A percentile compares a stretch with the other conserved stretches of the same genome.
phyloP scores from a whole-genome alignment of 2,329 filamentous ascomycete genomes.

The Microcyclospora tardicrescens region DNA sequence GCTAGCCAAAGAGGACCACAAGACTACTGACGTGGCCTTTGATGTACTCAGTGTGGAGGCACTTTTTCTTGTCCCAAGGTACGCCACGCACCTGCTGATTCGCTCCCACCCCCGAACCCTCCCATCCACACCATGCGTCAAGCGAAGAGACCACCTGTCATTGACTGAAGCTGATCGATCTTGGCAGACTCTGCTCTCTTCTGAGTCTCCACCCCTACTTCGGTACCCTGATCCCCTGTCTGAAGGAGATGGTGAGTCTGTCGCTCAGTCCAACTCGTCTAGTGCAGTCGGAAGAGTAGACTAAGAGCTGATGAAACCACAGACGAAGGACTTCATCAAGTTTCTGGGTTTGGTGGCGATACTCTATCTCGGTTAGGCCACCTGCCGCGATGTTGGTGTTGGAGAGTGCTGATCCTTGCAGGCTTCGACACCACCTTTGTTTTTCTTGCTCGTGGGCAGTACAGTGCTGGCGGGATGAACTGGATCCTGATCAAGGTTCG shows the following conservation, averaged over 20 bases:
- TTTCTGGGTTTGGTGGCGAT: slow-evolving; percentile 68
- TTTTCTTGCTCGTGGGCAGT: slow-evolving; percentile 58
- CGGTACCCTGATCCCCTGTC: slow-evolving; percentile 75
- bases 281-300: slow-evolving; percentile 1
- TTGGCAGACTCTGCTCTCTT: slow-evolving; percentile 62
- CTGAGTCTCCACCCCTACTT: slow-evolving; percentile 82
- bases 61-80: slow-evolving; percentile 71
- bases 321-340: slow-evolving; percentile 77
- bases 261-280: background rate
- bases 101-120: background rate
- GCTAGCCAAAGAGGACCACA: slow-evolving; percentile 44
- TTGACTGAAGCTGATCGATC: background rate
- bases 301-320: background rate
- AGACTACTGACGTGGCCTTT: slow-evolving; percentile 66
- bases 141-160: background rate
- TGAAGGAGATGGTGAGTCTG: slow-evolving; percentile 67
- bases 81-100: slow-evolving; percentile 7
- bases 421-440: slow-evolving; percentile 82
- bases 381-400: slow-evolving; percentile 5
- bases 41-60: slow-evolving; percentile 83
- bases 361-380: slow-evolving; percentile 54
- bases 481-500: slow-evolving; percentile 51
- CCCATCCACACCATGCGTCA: background rate
- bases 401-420: slow-evolving; percentile 15
- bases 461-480: slow-evolving; percentile 54